A percentile compares a stretch with the other conserved stretches of the same genome.
Conservation (phyloP, 2,329 filamentous ascomycete species). For the Ceratocystis cubensis region DNA sequence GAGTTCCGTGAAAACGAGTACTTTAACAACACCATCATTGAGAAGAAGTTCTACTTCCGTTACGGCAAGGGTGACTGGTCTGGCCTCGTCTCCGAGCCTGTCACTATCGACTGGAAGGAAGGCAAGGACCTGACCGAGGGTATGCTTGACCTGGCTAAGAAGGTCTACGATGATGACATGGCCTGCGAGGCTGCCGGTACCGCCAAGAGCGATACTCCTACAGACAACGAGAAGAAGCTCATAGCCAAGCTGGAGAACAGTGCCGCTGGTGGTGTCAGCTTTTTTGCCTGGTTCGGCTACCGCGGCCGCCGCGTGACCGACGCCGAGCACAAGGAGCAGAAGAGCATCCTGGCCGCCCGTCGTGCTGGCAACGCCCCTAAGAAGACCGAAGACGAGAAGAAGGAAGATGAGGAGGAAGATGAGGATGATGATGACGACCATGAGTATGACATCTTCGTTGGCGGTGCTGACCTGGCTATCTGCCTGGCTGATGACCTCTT, state of each 20-base stretch:
- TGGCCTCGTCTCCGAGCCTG: constrained; percentile 76
- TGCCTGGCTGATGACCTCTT: constrained; percentile 77
- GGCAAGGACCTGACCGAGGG: constrained; percentile 75
- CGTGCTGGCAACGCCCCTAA: constrained; percentile 33
- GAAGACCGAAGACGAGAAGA: constrained; percentile 39
- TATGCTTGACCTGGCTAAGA: constrained; percentile 58
- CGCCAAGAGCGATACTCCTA: constrained; percentile 30
- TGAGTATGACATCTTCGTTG: constrained; percentile 74
- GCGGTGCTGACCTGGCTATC: constrained; percentile 70
- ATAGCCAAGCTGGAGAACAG: constrained; percentile 46
- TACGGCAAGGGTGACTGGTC: constrained; percentile 52
- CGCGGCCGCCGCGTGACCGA: constrained; percentile 55
- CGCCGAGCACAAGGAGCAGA: constrained; percentile 57
- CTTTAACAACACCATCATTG: constrained; percentile 64
- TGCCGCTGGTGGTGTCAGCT: constrained; percentile 55
- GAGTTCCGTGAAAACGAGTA: constrained; percentile 70
- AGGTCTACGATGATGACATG: constrained; percentile 53
- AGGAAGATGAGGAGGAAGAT: constrained; percentile 45
- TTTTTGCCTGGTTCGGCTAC: constrained; percentile 86
- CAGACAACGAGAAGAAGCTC: constrained; percentile 38
- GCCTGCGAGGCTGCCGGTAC: constrained; percentile 32
- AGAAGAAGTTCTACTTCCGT: constrained; percentile 89
- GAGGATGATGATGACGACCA: constrained; percentile 50
- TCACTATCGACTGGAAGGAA: constrained; percentile 77
- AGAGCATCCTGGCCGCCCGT: constrained; percentile 39